phyloP scores from a whole-genome alignment of 2,329 filamentous ascomycete genomes.

The Epichloe uncinata region DNA sequence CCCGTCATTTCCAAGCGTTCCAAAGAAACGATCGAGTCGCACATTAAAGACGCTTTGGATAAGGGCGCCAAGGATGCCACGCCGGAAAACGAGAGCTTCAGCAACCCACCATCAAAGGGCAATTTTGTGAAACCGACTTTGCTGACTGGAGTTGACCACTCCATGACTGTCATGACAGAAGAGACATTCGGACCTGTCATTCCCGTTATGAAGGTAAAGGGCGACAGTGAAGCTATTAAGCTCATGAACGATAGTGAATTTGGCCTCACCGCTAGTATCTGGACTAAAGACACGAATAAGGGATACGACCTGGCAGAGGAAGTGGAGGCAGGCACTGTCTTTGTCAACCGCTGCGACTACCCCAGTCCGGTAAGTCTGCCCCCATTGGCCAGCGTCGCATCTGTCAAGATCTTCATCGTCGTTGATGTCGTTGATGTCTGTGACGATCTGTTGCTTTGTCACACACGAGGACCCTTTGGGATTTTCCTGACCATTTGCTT shows the following conservation, averaged over 20 bases:
- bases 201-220: conserved; percentile 72
- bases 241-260: conserved; percentile 95
- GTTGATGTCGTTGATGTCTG: background rate
- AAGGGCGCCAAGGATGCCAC: conserved; percentile 79
- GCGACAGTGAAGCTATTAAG: conserved; percentile 66
- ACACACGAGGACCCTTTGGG: background rate
- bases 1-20: conserved; percentile 77
- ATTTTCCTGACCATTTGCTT: background rate
- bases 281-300: conserved; percentile 73
- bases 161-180: conserved; percentile 80
- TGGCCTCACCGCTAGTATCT: conserved; percentile 90
- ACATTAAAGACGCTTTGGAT: conserved; percentile 68
- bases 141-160: conserved; percentile 64
- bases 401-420: background rate
- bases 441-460: background rate
- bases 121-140: conserved; percentile 85
- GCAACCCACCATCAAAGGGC: conserved; percentile 57
- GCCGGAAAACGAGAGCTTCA: conserved; percentile 67
- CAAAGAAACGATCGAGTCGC: conserved; percentile 60
- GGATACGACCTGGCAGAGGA: conserved; percentile 66
- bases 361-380: conserved; percentile 67
- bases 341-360: conserved; percentile 89
- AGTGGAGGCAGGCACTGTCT: conserved; percentile 88
- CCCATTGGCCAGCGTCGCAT: background rate
- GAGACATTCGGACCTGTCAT: conserved; percentile 94